Evolutionary conservation across 192 early-diverging fungal genomes (phyloP), one percentile per base, ranked within the genome.

Genomic region (Mortierella antarctica): DNA sequence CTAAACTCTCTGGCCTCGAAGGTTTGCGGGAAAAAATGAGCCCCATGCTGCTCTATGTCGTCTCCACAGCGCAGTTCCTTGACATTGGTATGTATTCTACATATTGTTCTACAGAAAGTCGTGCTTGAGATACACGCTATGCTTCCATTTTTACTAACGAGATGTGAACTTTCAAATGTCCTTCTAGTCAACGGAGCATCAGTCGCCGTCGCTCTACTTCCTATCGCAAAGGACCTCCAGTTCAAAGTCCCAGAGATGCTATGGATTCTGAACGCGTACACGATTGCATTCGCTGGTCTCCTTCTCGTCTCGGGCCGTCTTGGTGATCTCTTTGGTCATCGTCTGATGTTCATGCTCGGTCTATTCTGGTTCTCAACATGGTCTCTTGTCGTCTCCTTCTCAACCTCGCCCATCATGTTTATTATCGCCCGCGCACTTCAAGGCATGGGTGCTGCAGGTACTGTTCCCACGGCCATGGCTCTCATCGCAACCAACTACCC

Each of bases 291-390:
- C 63, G 82, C 82, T 2, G 82, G 73, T 15, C 70, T 83, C 53
- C 44, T 83, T 9, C 58, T 83, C 23, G 55, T 75, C 44, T 65
- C 70, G 0, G 82, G 82, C 10, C 74, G 74, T 11, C 41, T 83
- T 4, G 82, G 82, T 45, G 82, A 83, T 65, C 53, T 83, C 7
- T 83, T 68, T 69, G 82, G 82, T 14, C 74, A 83, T 42, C 82
- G 82, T n/a, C 44, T 57, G 9, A 63, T 83, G 14, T 83, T 75
- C 61, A 42, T 77, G 57, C 63, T 62, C 59, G 82, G 82, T 39
- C 70, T 83, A 2, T 50, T 67, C n/a, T 65, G 73, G 64, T 83
- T 83, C 58, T 20, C 64, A 2, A 20, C 60, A 4, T 71, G 73
- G 57, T 65, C 73, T 6, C n/a, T 83, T 4, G 49, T 83, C 21